Conservation (phyloP, 176 grass and related monocot species). For the Oryza meyeriana region DNA sequence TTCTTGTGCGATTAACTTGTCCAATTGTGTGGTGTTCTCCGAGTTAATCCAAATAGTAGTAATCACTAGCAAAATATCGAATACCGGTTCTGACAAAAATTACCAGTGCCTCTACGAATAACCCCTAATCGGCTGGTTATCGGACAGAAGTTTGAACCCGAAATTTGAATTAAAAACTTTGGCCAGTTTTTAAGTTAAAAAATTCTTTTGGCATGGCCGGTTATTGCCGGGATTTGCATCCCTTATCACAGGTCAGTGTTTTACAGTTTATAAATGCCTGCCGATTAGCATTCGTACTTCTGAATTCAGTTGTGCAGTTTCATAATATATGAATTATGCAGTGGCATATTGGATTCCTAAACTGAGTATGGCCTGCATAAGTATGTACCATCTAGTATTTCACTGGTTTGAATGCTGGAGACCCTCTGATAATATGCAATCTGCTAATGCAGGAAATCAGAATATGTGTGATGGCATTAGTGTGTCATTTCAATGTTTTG, state of each 20-base stretch:
- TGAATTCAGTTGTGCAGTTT: background rate
- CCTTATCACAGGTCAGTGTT: too few species aligned
- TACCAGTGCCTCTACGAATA: too few species aligned
- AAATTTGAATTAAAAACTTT: too few species aligned
- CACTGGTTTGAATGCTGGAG: background rate
- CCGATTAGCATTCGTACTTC: background rate
- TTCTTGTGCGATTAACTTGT: background rate
- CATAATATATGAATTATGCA: background rate
- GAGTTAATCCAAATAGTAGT: background rate
- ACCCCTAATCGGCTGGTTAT: too few species aligned
- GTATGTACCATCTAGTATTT: background rate
- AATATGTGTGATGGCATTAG: background rate
- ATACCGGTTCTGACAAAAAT: background rate
- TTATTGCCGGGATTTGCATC: too few species aligned
- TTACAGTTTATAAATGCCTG: background rate
- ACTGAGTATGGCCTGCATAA: background rate
- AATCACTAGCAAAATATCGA: background rate
- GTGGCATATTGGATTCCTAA: background rate
- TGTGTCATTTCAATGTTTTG: background rate
- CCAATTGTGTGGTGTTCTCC: background rate
- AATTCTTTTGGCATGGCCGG: too few species aligned
- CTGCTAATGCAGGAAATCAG: background rate
- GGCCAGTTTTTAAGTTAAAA: too few species aligned
- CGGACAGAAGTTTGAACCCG: too few species aligned
- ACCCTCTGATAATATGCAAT: background rate